Conservation (phyloP, 768 basidiomycete species). For the Steccherinum ochraceum region DNA sequence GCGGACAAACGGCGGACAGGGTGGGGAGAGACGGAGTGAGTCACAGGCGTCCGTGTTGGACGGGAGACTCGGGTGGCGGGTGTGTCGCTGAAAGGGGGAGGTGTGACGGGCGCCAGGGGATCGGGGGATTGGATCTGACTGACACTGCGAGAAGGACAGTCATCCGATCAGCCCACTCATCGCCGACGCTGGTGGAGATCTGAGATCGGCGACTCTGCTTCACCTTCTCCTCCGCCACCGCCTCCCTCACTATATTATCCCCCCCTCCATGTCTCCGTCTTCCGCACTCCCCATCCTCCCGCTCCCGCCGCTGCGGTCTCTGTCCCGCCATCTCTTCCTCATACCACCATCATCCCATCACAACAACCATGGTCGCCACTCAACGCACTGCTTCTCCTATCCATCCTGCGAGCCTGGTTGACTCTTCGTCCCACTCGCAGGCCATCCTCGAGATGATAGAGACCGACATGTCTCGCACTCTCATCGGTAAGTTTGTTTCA, state of each 20-base stretch:
- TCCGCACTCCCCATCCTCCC: conserved; percentile 18
- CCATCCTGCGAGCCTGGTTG: conserved; percentile 51
- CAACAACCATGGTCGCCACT: conserved; percentile 9
- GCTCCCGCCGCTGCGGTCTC: conserved; percentile 26
- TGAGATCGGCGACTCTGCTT: no score
- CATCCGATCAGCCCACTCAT: neutral
- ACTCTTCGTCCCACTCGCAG: conserved; percentile 55
- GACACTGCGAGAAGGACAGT: no score
- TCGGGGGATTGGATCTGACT: neutral
- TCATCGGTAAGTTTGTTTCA: conserved; percentile 54
- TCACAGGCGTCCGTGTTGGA: no score
- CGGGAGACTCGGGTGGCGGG: no score
- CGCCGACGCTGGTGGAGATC: conserved; percentile 4
- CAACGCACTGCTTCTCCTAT: conserved; percentile 26
- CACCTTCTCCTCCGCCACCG: conserved; percentile 6
- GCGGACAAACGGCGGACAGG: no score
- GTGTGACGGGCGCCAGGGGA: no score
- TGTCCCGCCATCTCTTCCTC: conserved; percentile 5
- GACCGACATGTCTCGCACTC: conserved; percentile 49
- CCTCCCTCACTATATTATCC: conserved; percentile 9
- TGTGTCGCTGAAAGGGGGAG: no score
- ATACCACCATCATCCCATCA: conserved; percentile 12
- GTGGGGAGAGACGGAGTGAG: no score
- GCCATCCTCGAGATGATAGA: conserved; percentile 65
- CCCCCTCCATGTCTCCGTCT: conserved; percentile 8